phyloP scores from a whole-genome alignment of 768 basidiomycete genomes.

The Rhizopogon rudus region DNA sequence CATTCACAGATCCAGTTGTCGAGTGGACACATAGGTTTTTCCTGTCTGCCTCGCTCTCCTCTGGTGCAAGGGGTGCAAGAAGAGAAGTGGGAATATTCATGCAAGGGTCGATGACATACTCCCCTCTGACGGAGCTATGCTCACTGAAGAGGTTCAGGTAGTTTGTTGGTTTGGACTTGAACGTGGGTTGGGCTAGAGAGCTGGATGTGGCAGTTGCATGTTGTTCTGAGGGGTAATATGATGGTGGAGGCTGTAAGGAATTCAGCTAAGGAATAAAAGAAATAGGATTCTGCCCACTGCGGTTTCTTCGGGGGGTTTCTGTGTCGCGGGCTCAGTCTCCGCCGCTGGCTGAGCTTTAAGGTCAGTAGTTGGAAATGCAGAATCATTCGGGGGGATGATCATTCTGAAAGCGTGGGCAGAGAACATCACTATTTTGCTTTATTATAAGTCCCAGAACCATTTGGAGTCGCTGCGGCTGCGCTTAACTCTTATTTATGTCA shows the following conservation, averaged over 20 bases:
- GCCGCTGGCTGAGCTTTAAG: background rate
- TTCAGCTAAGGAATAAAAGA: background rate
- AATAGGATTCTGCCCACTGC: background rate
- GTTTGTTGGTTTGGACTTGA: constrained; percentile 26
- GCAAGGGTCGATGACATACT: constrained; percentile 40
- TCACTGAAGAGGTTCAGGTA: constrained; percentile 10
- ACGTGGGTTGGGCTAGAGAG: background rate
- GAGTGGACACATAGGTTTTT: constrained; percentile 34
- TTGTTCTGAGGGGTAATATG: constrained; percentile 7
- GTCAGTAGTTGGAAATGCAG: background rate
- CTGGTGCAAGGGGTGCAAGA: constrained; percentile 32
- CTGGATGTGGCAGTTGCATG: background rate
- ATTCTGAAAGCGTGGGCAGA: background rate
- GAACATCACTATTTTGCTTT: background rate
- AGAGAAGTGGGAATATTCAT: constrained; percentile 33
- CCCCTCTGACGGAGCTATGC: constrained; percentile 11
- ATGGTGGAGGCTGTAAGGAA: constrained; percentile 18
- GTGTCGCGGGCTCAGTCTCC: background rate
- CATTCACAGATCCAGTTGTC: constrained; percentile 30
- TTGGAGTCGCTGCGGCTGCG: too few relatives aligned
- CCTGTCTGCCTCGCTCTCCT: constrained; percentile 33
- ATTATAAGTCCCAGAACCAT: too few relatives aligned
- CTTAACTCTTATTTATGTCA: too few relatives aligned
- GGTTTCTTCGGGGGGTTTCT: background rate
- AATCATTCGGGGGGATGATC: background rate